Base-by-base conservation (phyloP, 495 filamentous ascomycete genomes). In the Amniculicola lignicola region DNA sequence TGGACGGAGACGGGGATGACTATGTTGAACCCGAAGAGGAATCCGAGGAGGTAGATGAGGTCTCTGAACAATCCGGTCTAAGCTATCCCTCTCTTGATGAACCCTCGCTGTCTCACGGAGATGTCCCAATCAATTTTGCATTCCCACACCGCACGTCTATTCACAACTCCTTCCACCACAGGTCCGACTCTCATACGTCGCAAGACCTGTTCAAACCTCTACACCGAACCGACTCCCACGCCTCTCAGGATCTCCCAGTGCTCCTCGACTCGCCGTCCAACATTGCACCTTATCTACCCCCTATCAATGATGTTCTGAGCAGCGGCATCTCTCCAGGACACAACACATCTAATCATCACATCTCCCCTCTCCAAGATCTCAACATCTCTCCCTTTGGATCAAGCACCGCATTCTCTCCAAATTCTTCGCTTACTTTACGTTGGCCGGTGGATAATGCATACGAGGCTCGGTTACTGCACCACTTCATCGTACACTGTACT, bases 331-430 rank as follows among this genome's bases (percentile, higher is more conserved):
- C 48, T 3, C 23, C 36, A n/a, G 7, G 6, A 18, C 37, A 40
- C 6, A 33, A n/a, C 29, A 10, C 37, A 10, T 9, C 6, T 19
- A 40, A 18, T 18, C 11, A 40, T 18, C 12, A 35, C 2, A 22
- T 44, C 4, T 48, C 44, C 3, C 44, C 44, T 16, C 44, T 29
- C 18, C 39, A 47, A 24, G 41, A 47, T 15, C n/a, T 53, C 19
- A 53, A 55, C 33, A 55, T 55, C 28, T 55, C 52, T 2, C 52
- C 52, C 12, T 55, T 47, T 19, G 37, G 37, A 9, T 55, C 52
- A 12, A 55, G 31, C 35, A 38, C 41, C 14, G 29, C 52, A 2
- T 55, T 55, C 31, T 47, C 52, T 11, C 41, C 52, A 15, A 55
- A 21, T 23, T 12, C 41, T 16, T 35, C 41, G 3, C 41, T 55